Conservation (phyloP, 192 early-diverging fungal species). For the Ambispora gerdemannii region DNA sequence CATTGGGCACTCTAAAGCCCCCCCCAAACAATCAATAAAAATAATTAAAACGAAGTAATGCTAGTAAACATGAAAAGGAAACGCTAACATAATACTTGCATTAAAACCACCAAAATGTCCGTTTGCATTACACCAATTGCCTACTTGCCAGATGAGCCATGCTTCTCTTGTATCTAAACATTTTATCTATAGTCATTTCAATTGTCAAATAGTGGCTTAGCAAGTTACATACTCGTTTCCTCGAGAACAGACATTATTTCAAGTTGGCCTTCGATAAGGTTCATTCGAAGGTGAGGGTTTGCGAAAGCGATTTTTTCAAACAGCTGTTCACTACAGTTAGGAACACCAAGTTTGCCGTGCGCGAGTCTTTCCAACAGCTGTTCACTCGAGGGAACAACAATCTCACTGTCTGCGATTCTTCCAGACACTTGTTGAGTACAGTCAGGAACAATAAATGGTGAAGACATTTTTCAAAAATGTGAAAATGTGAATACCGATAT, state of each 20-base stretch:
- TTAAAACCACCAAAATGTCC: not conserved
- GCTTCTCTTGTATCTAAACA: constrained; percentile 19
- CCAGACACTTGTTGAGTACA: no score
- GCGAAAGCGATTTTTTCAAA: constrained; percentile 4
- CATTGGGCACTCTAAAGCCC: constrained; percentile 1
- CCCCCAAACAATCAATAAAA: constrained; percentile 14
- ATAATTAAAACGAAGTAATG: not conserved
- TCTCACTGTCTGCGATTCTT: not conserved
- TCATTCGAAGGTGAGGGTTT: constrained; percentile 1
- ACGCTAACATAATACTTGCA: not conserved
- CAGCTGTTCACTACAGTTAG: constrained; percentile 16
- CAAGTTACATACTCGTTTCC: not conserved
- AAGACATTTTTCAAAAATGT: no score
- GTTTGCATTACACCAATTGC: not conserved
- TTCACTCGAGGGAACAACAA: not conserved
- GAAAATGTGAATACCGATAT: no score
- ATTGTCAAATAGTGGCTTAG: constrained; percentile 22
- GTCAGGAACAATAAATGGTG: no score
- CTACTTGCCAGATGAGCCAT: not conserved
- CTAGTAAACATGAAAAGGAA: constrained; percentile 16
- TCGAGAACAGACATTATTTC: not conserved
- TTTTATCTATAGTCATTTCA: not conserved
- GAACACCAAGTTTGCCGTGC: constrained; percentile 3
- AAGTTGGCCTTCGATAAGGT: not conserved
- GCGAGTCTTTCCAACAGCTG: not conserved